Percentiles rank a stretch among this genome's conserved stretches.
Conservation (phyloP, 2,329 filamentous ascomycete genomes). For the Curvularia spicifera region DNA sequence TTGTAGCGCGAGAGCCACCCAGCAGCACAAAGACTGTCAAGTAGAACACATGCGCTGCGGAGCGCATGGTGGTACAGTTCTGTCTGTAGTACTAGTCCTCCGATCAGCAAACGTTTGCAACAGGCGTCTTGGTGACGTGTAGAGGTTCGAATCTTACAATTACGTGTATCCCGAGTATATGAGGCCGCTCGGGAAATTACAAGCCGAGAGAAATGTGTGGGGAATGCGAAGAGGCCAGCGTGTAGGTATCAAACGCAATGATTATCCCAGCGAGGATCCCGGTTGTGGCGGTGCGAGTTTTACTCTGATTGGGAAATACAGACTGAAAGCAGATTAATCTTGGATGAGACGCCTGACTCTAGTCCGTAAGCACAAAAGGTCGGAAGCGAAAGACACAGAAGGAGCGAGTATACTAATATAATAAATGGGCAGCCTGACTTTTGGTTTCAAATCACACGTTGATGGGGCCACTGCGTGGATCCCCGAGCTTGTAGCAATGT, state of each 20-base stretch:
- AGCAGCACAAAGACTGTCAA: constrained; percentile 67
- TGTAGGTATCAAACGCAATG: constrained; percentile 35
- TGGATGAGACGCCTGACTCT: constrained; percentile 33
- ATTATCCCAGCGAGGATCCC: constrained; percentile 28
- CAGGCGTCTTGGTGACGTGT: constrained; percentile 23
- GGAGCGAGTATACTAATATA: constrained; percentile 21
- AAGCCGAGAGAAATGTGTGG: constrained; percentile 32
- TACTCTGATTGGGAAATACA: constrained; percentile 30
- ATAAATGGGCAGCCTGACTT: constrained; percentile 24
- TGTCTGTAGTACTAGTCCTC: constrained; percentile 26
- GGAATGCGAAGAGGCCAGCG: constrained; percentile 48
- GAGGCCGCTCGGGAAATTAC: constrained; percentile 23
- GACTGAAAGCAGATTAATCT: constrained; percentile 22
- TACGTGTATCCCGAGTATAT: constrained; percentile 29
- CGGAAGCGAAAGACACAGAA: constrained; percentile 23
- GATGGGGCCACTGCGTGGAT: constrained; percentile 34
- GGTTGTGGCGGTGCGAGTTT: constrained; percentile 29
- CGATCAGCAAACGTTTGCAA: constrained; percentile 47
- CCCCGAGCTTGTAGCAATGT: constrained; percentile 36
- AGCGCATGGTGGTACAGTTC: constrained; percentile 54
- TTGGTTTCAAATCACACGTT: constrained; percentile 43
- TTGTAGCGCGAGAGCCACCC: constrained; percentile 54
- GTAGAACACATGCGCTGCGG: constrained; percentile 64
- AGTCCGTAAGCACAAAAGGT: constrained; percentile 19
- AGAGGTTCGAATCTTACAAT: constrained; percentile 29